A percentile compares a stretch with the other conserved stretches of the same genome.
Evolutionary conservation across 176 grass and related monocot species (phyloP).

Genomic region (Triticum urartu): DNA sequence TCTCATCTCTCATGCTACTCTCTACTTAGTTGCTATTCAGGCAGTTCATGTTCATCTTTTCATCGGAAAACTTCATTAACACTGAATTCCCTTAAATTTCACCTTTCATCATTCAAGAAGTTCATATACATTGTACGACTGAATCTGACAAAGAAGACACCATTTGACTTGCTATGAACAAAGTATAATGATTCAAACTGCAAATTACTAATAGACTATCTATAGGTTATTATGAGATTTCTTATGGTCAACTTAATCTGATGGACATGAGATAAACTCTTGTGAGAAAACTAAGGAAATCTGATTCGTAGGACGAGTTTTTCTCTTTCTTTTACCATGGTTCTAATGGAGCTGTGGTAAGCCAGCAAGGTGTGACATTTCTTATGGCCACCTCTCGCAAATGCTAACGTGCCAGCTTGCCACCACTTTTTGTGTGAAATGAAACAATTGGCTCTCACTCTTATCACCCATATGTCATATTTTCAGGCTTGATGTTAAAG

Average conservation of each 20-base stretch:
- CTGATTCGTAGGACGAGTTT: not conserved
- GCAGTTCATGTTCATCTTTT: conserved; percentile 2
- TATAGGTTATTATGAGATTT: conserved; percentile 4
- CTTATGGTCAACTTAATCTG: not conserved
- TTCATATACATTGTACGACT: not conserved
- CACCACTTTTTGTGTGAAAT: conserved; percentile 13
- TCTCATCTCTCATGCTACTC: conserved; percentile 17
- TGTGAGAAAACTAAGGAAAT: not conserved
- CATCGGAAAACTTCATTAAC: not conserved
- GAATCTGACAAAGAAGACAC: conserved; percentile 3
- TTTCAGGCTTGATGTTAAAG: conserved; percentile 54
- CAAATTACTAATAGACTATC: conserved; percentile 4
- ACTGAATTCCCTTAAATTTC: not conserved
- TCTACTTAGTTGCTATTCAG: conserved; percentile 1
- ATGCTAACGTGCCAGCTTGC: not conserved
- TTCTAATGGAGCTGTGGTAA: not conserved
- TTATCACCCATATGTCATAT: not conserved
- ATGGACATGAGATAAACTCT: not conserved
- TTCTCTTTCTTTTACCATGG: not conserved
- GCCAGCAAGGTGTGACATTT: conserved; percentile 13
- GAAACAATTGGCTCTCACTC: not conserved
- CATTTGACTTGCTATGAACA: conserved; percentile 7
- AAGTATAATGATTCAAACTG: not conserved
- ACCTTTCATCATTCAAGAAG: not conserved
- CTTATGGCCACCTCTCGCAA: not conserved